These are phyloP conservation scores for Tricholoma matsutake DNA, from an alignment of 768 basidiomycete genomes.

Conservation along the genomic window DNA sequence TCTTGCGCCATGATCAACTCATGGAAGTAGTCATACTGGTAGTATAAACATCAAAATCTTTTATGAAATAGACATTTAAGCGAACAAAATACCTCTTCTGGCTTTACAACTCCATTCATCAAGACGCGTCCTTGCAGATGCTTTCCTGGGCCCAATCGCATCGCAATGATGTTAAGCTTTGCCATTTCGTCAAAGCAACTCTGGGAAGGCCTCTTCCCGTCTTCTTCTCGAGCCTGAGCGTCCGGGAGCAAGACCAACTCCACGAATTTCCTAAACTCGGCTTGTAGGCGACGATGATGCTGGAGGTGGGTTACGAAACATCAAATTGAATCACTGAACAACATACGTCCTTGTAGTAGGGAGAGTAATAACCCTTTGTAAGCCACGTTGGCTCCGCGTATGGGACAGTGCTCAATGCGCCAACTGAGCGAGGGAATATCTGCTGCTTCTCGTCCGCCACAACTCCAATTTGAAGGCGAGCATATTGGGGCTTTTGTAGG, in stretches of 20 bases:
- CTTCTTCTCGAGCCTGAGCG: constrained; percentile 63
- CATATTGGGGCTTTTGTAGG: constrained; percentile 69
- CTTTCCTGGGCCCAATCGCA: constrained; percentile 85
- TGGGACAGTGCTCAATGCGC: constrained; percentile 71
- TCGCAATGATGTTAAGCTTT: constrained; percentile 43
- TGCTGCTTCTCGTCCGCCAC: constrained; percentile 60
- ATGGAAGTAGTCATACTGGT: constrained; percentile 78
- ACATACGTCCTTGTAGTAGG: constrained; percentile 68
- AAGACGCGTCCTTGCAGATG: constrained; percentile 75
- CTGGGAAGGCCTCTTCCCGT: constrained; percentile 75
- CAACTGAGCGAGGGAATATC: constrained; percentile 36
- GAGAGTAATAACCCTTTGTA: constrained; percentile 63
- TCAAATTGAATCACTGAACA: constrained; percentile 23
- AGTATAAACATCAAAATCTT: not conserved
- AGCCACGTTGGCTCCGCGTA: constrained; percentile 92
- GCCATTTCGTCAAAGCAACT: constrained; percentile 70
- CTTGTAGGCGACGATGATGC: constrained; percentile 59
- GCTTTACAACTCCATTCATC: constrained; percentile 70
- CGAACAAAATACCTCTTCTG: constrained; percentile 55
- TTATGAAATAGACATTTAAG: not conserved
- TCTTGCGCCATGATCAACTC: constrained; percentile 76
- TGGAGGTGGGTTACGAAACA: constrained; percentile 24
- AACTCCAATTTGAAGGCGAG: constrained; percentile 68
- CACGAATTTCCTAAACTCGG: constrained; percentile 63
- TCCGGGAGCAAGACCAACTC: constrained; percentile 65